Percentiles rank a stretch among this genome's conserved stretches.
Conservation (phyloP, 2,329 filamentous ascomycete species). For the Rachicladosporium sp. region DNA sequence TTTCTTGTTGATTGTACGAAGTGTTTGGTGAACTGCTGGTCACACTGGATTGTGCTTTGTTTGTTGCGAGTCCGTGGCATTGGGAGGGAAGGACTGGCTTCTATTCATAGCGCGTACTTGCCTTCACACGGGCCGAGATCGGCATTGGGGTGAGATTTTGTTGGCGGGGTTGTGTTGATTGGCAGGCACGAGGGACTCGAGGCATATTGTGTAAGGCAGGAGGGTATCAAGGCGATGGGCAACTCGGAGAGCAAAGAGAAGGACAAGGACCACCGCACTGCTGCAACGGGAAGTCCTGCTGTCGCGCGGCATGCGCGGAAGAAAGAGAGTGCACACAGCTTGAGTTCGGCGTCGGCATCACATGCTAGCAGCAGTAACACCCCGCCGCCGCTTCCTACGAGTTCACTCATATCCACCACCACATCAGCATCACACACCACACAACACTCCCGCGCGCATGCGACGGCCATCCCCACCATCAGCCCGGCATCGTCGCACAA, state of each 20-base stretch:
- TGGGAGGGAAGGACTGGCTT: too few species aligned
- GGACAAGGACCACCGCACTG: conserved; percentile 3
- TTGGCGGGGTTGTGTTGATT: too few species aligned
- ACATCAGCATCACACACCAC: conserved; percentile 10
- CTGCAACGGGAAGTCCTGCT: conserved; percentile 3
- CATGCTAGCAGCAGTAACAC: conserved; percentile 4
- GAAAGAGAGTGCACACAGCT: conserved; percentile 5
- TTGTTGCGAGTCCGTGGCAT: too few species aligned
- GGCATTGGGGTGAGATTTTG: too few species aligned
- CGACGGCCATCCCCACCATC: conserved; percentile 9
- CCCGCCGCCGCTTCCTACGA: conserved; percentile 6
- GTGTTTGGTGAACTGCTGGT: too few species aligned
- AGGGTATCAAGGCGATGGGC: conserved; percentile 4
- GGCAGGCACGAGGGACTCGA: too few species aligned
- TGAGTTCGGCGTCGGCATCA: conserved; percentile 1
- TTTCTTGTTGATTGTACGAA: too few species aligned
- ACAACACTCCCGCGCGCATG: conserved; percentile 9
- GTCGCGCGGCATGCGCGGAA: conserved; percentile 6
- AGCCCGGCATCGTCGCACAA: conserved; percentile 11
- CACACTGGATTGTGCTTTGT: too few species aligned
- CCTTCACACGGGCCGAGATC: too few species aligned
- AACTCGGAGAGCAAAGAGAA: conserved; percentile 7
- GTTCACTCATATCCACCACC: conserved; percentile 10
- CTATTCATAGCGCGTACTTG: too few species aligned
- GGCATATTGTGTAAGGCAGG: too few species aligned